These are phyloP conservation scores for Kurtzmaniella cleridarum DNA, from an alignment of 805 yeast species.

Conservation along the genomic window DNA sequence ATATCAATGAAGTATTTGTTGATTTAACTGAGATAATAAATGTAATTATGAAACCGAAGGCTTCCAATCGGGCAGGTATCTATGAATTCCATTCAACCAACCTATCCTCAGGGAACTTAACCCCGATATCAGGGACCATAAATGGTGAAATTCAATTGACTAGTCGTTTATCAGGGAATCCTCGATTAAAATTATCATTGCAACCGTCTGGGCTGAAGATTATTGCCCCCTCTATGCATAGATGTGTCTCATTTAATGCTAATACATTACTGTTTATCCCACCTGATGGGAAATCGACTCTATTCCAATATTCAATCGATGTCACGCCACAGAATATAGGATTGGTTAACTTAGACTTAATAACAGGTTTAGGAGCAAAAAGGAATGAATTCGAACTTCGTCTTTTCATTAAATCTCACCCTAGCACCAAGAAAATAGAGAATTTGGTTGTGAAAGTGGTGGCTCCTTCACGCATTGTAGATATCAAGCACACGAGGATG, in stretches of 20 bases:
- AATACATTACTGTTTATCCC: conserved; percentile 68
- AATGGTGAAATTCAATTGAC: conserved; percentile 60
- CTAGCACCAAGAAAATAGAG: conserved; percentile 29
- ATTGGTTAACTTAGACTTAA: conserved; percentile 49
- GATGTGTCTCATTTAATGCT: conserved; percentile 37
- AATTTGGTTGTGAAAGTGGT: conserved; percentile 19
- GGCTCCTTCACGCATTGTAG: conserved; percentile 12
- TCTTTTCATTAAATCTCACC: conserved; percentile 35
- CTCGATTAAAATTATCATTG: conserved; percentile 58
- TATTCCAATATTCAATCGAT: conserved; percentile 63
- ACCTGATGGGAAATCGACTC: conserved; percentile 71
- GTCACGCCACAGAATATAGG: conserved; percentile 34
- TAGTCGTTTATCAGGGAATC: conserved; percentile 72
- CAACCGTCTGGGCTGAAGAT: conserved; percentile 40
- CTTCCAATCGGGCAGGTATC: conserved; percentile 12
- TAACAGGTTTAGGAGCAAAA: conserved; percentile 46
- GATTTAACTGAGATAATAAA: conserved; percentile 69
- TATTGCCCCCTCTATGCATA: conserved; percentile 65
- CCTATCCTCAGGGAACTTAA: conserved; percentile 12
- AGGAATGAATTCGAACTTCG: conserved; percentile 61
- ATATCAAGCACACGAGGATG: conserved; percentile 53
- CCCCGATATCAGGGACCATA: conserved; percentile 49
- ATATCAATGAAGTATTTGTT: conserved; percentile 80
- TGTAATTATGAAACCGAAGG: conserved; percentile 42
- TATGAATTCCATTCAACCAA: conserved; percentile 12